These are phyloP conservation scores for Rhodotorula sp. DNA, from an alignment of 1,284 basidiomycete genomes.

Conservation along the genomic window DNA sequence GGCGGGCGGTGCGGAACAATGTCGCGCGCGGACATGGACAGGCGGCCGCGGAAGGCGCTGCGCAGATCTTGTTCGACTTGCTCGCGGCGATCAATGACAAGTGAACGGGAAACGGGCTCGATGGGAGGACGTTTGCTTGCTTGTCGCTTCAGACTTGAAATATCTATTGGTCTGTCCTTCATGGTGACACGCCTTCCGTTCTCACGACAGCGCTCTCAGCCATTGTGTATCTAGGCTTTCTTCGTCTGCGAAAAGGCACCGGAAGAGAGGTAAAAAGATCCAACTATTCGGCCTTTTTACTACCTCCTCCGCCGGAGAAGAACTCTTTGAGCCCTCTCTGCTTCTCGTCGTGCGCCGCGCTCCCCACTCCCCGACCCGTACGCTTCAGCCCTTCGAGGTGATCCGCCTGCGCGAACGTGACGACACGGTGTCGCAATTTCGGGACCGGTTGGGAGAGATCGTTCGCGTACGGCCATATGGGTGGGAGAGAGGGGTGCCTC, in stretches of 20 bases:
- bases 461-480: constrained; percentile 6
- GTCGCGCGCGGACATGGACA: too few relatives aligned
- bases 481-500: constrained; percentile 27
- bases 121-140: too few relatives aligned
- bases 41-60: too few relatives aligned
- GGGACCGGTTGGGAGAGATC: constrained; percentile 25
- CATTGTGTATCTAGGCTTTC: too few relatives aligned
- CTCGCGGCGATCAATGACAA: too few relatives aligned
- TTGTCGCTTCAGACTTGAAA: too few relatives aligned
- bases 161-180: too few relatives aligned
- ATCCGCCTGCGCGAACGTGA: constrained; percentile 48
- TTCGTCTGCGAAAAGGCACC: too few relatives aligned
- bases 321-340: constrained; percentile 73
- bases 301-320: constrained; percentile 60
- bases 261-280: not conserved
- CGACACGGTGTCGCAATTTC: constrained; percentile 45
- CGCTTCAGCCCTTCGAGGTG: constrained; percentile 56
- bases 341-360: constrained; percentile 65
- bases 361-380: constrained; percentile 74
- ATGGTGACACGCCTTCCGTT: too few relatives aligned
- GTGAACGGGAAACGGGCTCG: too few relatives aligned
- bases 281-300: not conserved
- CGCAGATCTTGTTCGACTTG: too few relatives aligned
- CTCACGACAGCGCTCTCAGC: not conserved
- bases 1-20: not conserved